Evolutionary conservation across 148 eudicot genomes (phyloP), one percentile per base, ranked within the genome.

Genomic region (Persicaria tinctoria): DNA sequence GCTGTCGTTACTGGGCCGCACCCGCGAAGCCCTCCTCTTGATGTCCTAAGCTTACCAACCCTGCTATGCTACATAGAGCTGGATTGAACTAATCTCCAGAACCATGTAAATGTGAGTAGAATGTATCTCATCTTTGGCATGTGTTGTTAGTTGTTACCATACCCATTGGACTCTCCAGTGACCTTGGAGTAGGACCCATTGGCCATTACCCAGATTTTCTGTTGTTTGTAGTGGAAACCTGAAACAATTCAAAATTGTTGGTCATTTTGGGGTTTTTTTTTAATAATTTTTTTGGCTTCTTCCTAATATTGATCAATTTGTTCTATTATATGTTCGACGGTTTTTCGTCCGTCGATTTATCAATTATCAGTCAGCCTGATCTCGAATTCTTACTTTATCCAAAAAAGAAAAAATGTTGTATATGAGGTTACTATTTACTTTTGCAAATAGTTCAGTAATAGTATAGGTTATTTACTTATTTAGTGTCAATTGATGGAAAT

Each of bases 11-110:
- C 94, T 93, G 13, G 98, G 97, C 17, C 94, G 97, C 11, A 88
- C 93, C 20, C 90, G 97, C 5, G 98, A 93, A 77, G 97, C 98
- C 60, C 98, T 93, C 63, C 90, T 88, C 51, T 79, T 93, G 82
- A 93, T 89, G 97, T 82, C 90, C 84, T 93, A 83, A n/a, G 50
- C 53, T 70, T 70, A 17, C 14, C 2, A 64, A 6, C 46, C 17
- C 16, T 64, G 27, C 44, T 64, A 38, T 10, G 17, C 46, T 66
- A 9, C 44, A 66, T 66, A 66, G 70, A 66, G 70, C 70, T 66
- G 45, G 47, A 41, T 66, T 66, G 70, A 32, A 32, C 41, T 32
- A 32, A 66, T 38, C 47, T 66, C 48, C 47, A 66, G 48, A 66
- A 66, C 38, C 70, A 66, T 66, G 70, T 64, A 64, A 64, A 64